Evolutionary conservation across 306 rosid species (phyloP).

Genomic region (Dalbergia oliveri): DNA sequence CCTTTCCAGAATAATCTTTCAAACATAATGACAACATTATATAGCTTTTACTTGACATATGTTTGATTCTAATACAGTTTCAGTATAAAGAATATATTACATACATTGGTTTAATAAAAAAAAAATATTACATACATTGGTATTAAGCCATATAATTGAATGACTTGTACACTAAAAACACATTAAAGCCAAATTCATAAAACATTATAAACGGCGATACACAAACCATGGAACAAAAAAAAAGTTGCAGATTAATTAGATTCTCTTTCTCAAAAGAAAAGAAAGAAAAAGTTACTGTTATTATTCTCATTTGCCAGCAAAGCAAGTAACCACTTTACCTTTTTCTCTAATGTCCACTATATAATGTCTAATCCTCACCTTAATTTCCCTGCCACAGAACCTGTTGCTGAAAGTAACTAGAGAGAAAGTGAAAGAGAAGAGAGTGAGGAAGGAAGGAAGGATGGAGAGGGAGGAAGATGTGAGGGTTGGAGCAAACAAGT

Average conservation of each 20-base stretch:
- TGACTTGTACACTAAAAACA: too few species aligned
- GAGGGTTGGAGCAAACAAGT: slow-evolving; percentile 84
- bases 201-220: neutral
- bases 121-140: too few species aligned
- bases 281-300: slow-evolving; percentile 4
- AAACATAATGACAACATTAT: neutral
- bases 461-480: slow-evolving; percentile 88
- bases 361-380: neutral
- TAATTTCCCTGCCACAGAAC: neutral
- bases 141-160: too few species aligned
- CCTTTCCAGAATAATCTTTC: slow-evolving; percentile 62
- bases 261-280: neutral
- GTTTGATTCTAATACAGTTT: too few species aligned
- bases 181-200: too few species aligned
- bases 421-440: neutral
- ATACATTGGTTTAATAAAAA: too few species aligned
- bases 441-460: neutral
- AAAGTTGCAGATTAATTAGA: neutral
- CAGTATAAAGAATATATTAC: too few species aligned
- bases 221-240: neutral
- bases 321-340: slow-evolving; percentile 30
- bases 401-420: neutral
- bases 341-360: slow-evolving; percentile 13
- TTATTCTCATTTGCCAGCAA: slow-evolving; percentile 42
- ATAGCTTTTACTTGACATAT: neutral